Evolutionary conservation across 23 red algal species (phyloP).

Genomic region (Gracilaria vermiculophylla): DNA sequence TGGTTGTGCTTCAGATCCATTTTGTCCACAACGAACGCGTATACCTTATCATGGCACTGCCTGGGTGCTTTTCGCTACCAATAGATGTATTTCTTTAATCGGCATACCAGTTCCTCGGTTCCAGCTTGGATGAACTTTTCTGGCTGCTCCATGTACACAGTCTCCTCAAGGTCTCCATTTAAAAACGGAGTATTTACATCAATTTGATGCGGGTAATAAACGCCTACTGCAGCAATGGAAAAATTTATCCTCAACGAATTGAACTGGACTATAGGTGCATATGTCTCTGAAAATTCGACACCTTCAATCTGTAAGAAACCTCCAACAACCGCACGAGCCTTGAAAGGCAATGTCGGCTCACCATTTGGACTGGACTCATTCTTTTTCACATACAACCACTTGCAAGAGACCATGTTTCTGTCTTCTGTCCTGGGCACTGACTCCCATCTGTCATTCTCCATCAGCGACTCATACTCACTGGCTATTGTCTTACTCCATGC

Average conservation of each 20-base stretch:
- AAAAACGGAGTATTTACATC: conserved; percentile 6
- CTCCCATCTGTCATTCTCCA: conserved; percentile 31
- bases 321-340: conserved; percentile 11
- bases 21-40: conserved; percentile 1
- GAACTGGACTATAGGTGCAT: not conserved
- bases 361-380: not conserved
- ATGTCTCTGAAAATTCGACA: conserved; percentile 8
- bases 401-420: not conserved
- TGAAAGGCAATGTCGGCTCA: not conserved
- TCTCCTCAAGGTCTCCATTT: conserved; percentile 29
- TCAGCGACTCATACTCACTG: not conserved
- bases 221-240: not conserved
- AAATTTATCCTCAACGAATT: not conserved
- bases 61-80: not conserved
- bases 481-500: not conserved
- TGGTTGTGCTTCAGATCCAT: conserved; percentile 10
- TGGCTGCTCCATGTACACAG: conserved; percentile 47
- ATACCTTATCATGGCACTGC: conserved; percentile 5
- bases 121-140: not conserved
- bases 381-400: not conserved
- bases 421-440: not conserved
- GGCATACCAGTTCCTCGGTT: conserved; percentile 3
- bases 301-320: not conserved
- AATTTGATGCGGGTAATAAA: conserved; percentile 14
- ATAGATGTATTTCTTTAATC: conserved; percentile 20